Percentiles rank a stretch among this genome's conserved stretches.
These are phyloP conservation scores for Solanum aculeatissimum DNA, from an alignment of 305 asterid genomes.

Conservation along the genomic window DNA sequence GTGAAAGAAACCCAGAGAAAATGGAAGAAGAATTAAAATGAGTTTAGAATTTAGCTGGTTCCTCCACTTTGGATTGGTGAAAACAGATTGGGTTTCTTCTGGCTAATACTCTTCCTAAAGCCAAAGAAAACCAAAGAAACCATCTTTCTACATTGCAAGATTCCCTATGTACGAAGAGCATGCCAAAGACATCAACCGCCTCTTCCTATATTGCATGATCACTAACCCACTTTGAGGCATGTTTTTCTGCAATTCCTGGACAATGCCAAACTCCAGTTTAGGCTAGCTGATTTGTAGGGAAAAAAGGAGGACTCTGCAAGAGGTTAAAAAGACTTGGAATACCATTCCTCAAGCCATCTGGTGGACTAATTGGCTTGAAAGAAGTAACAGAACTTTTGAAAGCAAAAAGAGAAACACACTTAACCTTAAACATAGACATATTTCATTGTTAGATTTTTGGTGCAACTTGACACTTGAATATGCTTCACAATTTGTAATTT, in stretches of 20 bases:
- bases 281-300: background rate
- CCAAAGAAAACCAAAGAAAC: background rate
- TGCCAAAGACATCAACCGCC: background rate
- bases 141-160: background rate
- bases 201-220: background rate
- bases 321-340: no score
- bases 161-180: background rate
- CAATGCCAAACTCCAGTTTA: background rate
- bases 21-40: background rate
- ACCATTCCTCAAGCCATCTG: no score
- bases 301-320: no score
- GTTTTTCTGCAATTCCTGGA: background rate
- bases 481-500: no score
- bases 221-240: background rate
- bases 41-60: background rate
- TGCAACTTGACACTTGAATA: no score
- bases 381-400: no score
- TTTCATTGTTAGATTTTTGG: no score
- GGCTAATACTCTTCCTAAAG: background rate
- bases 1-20: background rate
- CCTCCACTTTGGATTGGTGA: background rate
- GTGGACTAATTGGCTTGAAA: no score
- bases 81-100: background rate
- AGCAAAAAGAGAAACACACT: no score
- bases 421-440: no score